Base-by-base conservation (phyloP, 2,329 filamentous ascomycete species). In the Penicillium sclerotigenum region DNA sequence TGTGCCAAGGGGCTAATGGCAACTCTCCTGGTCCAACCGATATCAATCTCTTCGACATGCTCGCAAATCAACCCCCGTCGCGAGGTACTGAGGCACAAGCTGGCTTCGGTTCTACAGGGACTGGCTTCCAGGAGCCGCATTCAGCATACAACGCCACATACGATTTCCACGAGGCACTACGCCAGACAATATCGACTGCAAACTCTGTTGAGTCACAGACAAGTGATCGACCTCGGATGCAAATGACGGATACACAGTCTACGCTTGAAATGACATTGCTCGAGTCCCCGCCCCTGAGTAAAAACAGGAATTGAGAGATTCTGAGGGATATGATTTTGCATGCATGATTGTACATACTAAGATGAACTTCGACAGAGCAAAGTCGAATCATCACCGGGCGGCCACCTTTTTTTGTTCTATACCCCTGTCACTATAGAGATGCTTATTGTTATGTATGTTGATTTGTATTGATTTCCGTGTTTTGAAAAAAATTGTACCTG, bases 141-240 rank as follows among this genome's bases (percentile, higher is more conserved):
- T 61, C 56, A 6, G 20, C 43, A 3, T 46, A 33, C 3, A 52
- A 43, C 5, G 58, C 52, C 14, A 60, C 62, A 0, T 48, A 42
- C n/a, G 57, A 62, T 13, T 64, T 64, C 10, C 62, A 63, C 28
- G 51, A 62, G 28, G 60, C 57, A 2, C 20, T 64, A 16, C 57
- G 57, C 4, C 49, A 64, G 26, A 59, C 62, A 1, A 36, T 48
- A 0, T 59, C 52, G 2, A 56, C 42, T 22, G 60, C 60, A 13
- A 50, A 51, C 22, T 48, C 53, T 1, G 26, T 46, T 24, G 29
- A 46, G 1, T 41, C 38, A 5, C 37, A 48, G 11, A 24, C 13
- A 14, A n/a, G 13, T 40, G 8, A 2, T 29, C 34, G 43, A 5
- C 13, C 46, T 6, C 56, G 36, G 9, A 34, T 55, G n/a, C 54